Conservation (phyloP, 345 rosid species). For the Psidium friedrichsthalianum region DNA sequence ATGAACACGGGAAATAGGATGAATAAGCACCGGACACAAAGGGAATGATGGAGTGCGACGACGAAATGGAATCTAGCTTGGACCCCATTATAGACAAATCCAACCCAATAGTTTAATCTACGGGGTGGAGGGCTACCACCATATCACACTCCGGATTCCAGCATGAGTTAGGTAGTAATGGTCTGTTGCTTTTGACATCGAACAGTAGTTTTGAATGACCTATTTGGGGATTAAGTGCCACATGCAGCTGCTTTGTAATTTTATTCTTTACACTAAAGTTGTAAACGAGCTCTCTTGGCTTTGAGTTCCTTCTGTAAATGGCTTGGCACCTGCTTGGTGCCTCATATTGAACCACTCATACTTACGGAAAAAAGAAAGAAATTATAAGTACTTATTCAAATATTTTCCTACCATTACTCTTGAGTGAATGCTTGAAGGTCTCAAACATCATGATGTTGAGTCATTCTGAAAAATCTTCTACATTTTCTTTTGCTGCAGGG, state of each 20-base stretch:
- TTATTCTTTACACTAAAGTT: not conserved
- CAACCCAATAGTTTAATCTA: not conserved
- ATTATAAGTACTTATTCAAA: not conserved
- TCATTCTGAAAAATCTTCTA: not conserved
- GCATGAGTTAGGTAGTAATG: not conserved
- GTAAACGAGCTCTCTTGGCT: not conserved
- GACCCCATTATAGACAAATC: not conserved
- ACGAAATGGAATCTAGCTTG: not conserved
- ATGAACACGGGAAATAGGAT: not conserved
- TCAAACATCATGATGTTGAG: not conserved
- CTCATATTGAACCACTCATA: not conserved
- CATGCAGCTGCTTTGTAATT: not conserved
- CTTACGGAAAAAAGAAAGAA: not conserved
- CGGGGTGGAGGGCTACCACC: not conserved
- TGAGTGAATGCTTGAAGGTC: not conserved
- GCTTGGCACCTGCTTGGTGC: not conserved
- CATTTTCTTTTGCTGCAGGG: conserved; percentile 31
- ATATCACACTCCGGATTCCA: not conserved
- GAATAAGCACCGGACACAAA: not conserved
- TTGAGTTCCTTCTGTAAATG: not conserved
- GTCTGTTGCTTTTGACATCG: not conserved
- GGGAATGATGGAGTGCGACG: not conserved
- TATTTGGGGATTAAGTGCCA: not conserved
- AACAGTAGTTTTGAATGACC: not conserved
- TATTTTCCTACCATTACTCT: not conserved